These are phyloP conservation scores for Verruconis gallopava DNA, from an alignment of 2,329 filamentous ascomycete genomes.

Conservation along the genomic window DNA sequence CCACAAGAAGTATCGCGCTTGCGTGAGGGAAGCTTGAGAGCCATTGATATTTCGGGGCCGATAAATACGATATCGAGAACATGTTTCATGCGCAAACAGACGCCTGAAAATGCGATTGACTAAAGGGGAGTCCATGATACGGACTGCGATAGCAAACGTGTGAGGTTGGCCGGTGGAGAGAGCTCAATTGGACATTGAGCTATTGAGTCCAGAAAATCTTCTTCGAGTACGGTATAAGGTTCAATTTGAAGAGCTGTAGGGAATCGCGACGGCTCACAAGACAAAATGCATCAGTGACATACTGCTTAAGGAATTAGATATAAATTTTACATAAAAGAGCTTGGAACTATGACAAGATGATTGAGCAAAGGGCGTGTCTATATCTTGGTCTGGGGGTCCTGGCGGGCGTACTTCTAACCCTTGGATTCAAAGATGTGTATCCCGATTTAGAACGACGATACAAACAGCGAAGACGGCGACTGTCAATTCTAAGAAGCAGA, in stretches of 20 bases:
- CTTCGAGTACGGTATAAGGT: too few species aligned
- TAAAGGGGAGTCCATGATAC: conserved; percentile 71
- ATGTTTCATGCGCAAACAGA: conserved; percentile 64
- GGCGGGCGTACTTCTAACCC: conserved; percentile 61
- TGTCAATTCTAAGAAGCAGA: conserved; percentile 7
- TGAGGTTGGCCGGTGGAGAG: too few species aligned
- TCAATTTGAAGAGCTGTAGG: too few species aligned
- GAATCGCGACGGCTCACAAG: too few species aligned
- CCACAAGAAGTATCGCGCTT: neutral
- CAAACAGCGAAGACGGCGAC: conserved; percentile 24
- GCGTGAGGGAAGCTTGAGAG: conserved; percentile 19
- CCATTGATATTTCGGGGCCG: conserved; percentile 17
- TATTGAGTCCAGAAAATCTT: too few species aligned
- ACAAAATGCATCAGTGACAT: too few species aligned
- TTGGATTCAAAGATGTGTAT: conserved; percentile 70
- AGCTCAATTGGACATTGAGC: too few species aligned
- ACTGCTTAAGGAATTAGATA: too few species aligned
- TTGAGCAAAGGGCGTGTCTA: conserved; percentile 30
- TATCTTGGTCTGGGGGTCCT: conserved; percentile 61
- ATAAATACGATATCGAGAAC: conserved; percentile 39
- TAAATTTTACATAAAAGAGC: neutral
- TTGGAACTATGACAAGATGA: conserved; percentile 17
- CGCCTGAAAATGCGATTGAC: conserved; percentile 70
- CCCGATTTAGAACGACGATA: conserved; percentile 58
- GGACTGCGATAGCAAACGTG: too few species aligned